Base-by-base conservation (phyloP, 2,329 filamentous ascomycete genomes). In the Penicillium sp. region DNA sequence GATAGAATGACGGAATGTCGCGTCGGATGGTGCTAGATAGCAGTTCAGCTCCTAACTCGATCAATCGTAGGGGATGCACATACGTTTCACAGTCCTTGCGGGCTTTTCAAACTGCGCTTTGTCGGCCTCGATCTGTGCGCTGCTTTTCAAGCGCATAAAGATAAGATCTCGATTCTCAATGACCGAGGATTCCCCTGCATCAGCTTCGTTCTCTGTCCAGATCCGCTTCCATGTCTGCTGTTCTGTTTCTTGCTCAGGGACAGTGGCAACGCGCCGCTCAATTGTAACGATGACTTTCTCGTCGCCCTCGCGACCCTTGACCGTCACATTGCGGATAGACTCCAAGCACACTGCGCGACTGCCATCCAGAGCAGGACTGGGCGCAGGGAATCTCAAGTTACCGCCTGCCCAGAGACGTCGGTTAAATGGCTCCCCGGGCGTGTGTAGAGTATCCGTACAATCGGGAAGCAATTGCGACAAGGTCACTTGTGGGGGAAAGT, bases 331-430 rank as follows among this genome's bases (percentile, higher is more conserved):
- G n/a, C 69, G 70, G 45, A 83, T 81, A 11, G 67, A 68, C 64
- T 83, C 81, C 21, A 75, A 63, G 49, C 78, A 81, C 13, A 74
- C 72, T 13, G 75, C 75, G 14, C 75, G 68, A 21, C 62, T 60
- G 14, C 72, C 72, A 54, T 75, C 61, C 8, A 76, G 63, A 31
- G 60, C 40, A 18, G 72, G 66, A 11, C 52, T 63, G 47, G 68
- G 58, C 16, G 61, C 57, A 31, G 71, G 55, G 62, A 90, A 89
- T 1, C 68, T 69, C 8, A 97, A 74, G 39, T 82, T 81, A 0
- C 93, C 94, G 31, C 92, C 92, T 13, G 90, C 91, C 94, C 94
- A 99, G 77, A 99, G 85, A 16, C 94, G 86, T 21, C 90, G 83
- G 47, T 81, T 81, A 70, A 90, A 96, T 1, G 86, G 86, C 4